Conservation (phyloP, 2,329 filamentous ascomycete species). For the Epichloe uncinata region DNA sequence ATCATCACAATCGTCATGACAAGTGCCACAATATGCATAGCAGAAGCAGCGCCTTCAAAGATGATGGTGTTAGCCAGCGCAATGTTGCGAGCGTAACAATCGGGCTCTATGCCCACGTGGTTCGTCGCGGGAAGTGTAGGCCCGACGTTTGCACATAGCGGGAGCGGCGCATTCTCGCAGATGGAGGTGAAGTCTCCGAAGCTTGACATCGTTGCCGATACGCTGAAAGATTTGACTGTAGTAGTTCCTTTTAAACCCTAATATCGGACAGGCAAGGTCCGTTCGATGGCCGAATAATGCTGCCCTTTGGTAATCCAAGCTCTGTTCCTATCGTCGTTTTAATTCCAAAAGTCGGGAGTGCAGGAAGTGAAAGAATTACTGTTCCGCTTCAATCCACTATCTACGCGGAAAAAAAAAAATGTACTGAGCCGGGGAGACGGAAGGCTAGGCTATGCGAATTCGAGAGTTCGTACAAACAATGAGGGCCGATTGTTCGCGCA, state of each 20-base stretch:
- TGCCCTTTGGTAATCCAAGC: neutral
- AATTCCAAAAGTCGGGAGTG: neutral
- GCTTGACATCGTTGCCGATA: conserved; percentile 46
- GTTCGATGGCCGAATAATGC: neutral
- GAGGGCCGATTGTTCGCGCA: neutral
- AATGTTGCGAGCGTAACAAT: conserved; percentile 89
- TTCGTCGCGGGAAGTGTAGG: conserved; percentile 54
- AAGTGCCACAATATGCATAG: conserved; percentile 83
- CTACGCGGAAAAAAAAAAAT: neutral
- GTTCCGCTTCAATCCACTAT: neutral
- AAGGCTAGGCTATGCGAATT: neutral
- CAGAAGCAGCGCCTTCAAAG: conserved; percentile 81
- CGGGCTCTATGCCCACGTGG: conserved; percentile 67
- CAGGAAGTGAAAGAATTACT: too few relatives aligned
- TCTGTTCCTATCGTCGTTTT: neutral
- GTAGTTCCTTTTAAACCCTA: neutral
- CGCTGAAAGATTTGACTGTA: neutral
- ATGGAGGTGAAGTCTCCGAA: conserved; percentile 86
- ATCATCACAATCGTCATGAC: conserved; percentile 97
- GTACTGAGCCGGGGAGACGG: neutral
- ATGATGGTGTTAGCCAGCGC: conserved; percentile 97
- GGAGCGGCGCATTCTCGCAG: conserved; percentile 74
- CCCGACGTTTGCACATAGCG: conserved; percentile 77
- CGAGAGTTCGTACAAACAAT: neutral
- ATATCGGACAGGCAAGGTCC: neutral